A percentile compares a stretch with the other conserved stretches of the same genome.
phyloP scores from a whole-genome alignment of 1,139 yeast species.

The Suhomyces taliae region DNA sequence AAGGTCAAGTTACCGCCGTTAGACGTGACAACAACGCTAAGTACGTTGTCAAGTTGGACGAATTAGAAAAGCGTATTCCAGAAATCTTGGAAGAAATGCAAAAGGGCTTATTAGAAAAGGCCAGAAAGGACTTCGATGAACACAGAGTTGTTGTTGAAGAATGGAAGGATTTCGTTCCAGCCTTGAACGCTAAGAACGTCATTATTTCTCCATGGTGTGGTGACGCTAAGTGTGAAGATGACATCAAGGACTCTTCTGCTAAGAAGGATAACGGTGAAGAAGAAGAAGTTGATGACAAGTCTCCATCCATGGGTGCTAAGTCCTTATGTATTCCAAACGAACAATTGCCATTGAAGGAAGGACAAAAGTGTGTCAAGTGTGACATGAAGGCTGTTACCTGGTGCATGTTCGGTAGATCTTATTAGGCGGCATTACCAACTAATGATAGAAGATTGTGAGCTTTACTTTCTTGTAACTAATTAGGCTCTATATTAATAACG shows the following conservation, averaged over 20 bases:
- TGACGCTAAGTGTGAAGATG: constrained; percentile 89
- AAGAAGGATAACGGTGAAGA: constrained; percentile 78
- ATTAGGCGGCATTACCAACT: constrained; percentile 36
- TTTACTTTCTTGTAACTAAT: too few relatives aligned
- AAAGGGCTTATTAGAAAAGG: constrained; percentile 66
- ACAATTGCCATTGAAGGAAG: constrained; percentile 77
- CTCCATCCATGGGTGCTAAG: constrained; percentile 99
- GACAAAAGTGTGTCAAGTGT: constrained; percentile 87
- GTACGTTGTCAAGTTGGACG: constrained; percentile 61
- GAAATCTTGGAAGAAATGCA: constrained; percentile 81
- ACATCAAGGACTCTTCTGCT: constrained; percentile 90
- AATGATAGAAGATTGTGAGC: too few relatives aligned
- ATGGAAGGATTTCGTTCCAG: constrained; percentile 92
- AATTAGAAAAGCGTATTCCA: constrained; percentile 68
- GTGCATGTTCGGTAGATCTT: constrained; percentile 96
- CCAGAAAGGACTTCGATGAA: constrained; percentile 77
- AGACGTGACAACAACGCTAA: constrained; percentile 90
- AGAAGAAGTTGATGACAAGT: constrained; percentile 87
- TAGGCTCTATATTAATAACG: too few relatives aligned
- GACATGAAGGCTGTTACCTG: constrained; percentile 70
- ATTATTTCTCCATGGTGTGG: constrained; percentile 98
- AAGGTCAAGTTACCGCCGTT: constrained; percentile 79
- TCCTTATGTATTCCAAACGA: constrained; percentile 94
- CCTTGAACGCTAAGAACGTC: constrained; percentile 87
- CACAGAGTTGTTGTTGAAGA: constrained; percentile 80